These are phyloP conservation scores for Barbarea vulgaris DNA, from an alignment of 345 rosid genomes.

Conservation along the genomic window DNA sequence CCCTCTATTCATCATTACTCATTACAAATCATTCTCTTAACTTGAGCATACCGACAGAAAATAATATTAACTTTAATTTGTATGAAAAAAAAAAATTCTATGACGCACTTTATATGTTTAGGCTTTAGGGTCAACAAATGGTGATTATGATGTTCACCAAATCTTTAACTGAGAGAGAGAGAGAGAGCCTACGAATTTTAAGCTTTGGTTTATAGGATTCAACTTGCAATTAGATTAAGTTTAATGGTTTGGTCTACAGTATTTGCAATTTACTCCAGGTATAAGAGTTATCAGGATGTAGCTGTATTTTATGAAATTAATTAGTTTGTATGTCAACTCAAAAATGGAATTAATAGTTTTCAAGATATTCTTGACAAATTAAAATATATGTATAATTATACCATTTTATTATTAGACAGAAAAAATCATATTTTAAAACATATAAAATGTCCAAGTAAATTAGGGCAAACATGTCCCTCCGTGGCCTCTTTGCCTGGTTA, in stretches of 20 bases:
- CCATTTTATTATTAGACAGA: not conserved
- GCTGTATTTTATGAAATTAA: not conserved
- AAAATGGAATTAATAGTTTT: not conserved
- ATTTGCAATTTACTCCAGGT: not conserved
- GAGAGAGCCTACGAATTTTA: not conserved
- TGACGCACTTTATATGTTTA: not conserved
- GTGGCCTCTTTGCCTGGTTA: conserved; percentile 29
- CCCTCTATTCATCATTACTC: conserved; percentile 18
- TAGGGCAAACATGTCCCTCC: conserved; percentile 32
- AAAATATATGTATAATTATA: not conserved
- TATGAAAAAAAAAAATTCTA: not conserved
- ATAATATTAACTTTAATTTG: not conserved
- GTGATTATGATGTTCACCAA: conserved; percentile 30
- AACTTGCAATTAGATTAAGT: not conserved
- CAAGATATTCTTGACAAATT: not conserved
- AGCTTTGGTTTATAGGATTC: not conserved
- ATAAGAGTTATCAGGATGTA: not conserved
- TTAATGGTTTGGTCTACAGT: not conserved
- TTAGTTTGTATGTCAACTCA: not conserved
- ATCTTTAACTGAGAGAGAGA: conserved; percentile 3
- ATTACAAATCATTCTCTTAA: conserved; percentile 25
- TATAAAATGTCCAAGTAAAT: conserved; percentile 24
- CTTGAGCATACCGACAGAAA: conserved; percentile 21
- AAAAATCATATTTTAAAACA: not conserved
- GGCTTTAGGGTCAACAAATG: conserved; percentile 18